A percentile compares a stretch with the other conserved stretches of the same genome.
phyloP scores from a whole-genome alignment of 129 eudicot species.

The Flaveria robusta region DNA sequence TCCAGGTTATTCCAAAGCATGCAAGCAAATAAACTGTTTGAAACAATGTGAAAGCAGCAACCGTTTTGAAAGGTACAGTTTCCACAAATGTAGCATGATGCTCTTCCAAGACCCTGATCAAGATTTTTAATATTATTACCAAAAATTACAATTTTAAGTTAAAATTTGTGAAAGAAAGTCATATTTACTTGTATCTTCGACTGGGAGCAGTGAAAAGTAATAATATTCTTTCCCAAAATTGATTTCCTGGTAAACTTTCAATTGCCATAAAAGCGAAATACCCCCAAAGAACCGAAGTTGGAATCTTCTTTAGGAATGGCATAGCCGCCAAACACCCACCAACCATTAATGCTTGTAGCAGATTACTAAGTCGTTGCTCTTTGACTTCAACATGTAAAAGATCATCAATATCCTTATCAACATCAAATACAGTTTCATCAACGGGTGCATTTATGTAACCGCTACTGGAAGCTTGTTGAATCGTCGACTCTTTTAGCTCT shows the following conservation, averaged over 20 bases:
- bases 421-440: conserved; percentile 81
- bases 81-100: conserved; percentile 89
- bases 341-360: conserved; percentile 83
- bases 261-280: conserved; percentile 99
- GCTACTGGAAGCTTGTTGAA: conserved; percentile 64
- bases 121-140: conserved; percentile 13
- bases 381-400: conserved; percentile 92
- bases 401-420: conserved; percentile 84
- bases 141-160: conserved; percentile 9
- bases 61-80: conserved; percentile 83
- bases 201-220: conserved; percentile 93
- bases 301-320: conserved; percentile 88
- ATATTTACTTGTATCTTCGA: conserved; percentile 85
- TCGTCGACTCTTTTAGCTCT: conserved; percentile 87
- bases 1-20: conserved; percentile 97
- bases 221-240: conserved; percentile 91
- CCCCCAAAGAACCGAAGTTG: conserved; percentile 98
- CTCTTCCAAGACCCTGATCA: conserved; percentile 77
- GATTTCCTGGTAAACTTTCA: conserved; percentile 97
- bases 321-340: conserved; percentile 88
- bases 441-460: conserved; percentile 84
- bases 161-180: conserved; percentile 3
- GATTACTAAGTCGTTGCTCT: conserved; percentile 92
- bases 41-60: conserved; percentile 80
- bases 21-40: conserved; percentile 75